phyloP scores from a whole-genome alignment of 495 filamentous ascomycete species.

The Jackrogersella minutella region DNA sequence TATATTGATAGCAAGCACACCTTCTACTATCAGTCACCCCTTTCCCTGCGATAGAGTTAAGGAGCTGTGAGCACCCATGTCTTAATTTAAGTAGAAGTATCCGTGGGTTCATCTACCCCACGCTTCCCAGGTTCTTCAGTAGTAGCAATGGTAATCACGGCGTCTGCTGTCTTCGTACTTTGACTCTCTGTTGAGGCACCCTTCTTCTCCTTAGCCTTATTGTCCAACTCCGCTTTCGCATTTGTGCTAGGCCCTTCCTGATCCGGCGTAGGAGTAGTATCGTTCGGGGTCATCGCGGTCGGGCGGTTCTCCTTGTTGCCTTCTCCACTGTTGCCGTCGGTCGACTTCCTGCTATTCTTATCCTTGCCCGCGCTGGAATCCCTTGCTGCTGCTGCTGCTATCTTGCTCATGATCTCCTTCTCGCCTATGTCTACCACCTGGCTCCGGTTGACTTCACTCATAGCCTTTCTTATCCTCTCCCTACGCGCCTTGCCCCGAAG shows the following conservation, averaged over 20 bases:
- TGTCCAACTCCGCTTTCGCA: conserved; percentile 20
- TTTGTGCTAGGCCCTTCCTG: conserved; percentile 22
- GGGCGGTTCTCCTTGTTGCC: conserved; percentile 57
- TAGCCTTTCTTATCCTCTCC: conserved; percentile 58
- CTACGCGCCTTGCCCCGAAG: conserved; percentile 56
- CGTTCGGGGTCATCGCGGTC: background rate
- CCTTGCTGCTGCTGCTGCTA: conserved; percentile 5
- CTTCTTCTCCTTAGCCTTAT: conserved; percentile 23
- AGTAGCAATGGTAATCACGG: background rate
- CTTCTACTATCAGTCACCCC: background rate
- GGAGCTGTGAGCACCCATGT: too few relatives aligned
- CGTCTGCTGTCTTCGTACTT: conserved; percentile 2
- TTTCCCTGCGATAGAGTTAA: background rate
- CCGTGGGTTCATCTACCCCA: background rate
- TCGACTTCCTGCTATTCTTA: conserved; percentile 18
- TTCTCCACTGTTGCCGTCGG: conserved; percentile 38
- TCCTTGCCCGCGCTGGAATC: conserved; percentile 19
- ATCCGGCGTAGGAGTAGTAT: background rate
- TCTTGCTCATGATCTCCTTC: conserved; percentile 33
- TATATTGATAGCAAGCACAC: background rate
- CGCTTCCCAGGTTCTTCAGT: conserved; percentile 3
- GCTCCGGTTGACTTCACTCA: conserved; percentile 51
- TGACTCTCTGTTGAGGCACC: conserved; percentile 29
- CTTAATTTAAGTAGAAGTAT: conserved; percentile 6
- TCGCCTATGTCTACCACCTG: conserved; percentile 43